A percentile compares a stretch with the other conserved stretches of the same genome.
These are phyloP conservation scores for Podila clonocystis DNA, from an alignment of 192 early-diverging fungal species.

Conservation along the genomic window DNA sequence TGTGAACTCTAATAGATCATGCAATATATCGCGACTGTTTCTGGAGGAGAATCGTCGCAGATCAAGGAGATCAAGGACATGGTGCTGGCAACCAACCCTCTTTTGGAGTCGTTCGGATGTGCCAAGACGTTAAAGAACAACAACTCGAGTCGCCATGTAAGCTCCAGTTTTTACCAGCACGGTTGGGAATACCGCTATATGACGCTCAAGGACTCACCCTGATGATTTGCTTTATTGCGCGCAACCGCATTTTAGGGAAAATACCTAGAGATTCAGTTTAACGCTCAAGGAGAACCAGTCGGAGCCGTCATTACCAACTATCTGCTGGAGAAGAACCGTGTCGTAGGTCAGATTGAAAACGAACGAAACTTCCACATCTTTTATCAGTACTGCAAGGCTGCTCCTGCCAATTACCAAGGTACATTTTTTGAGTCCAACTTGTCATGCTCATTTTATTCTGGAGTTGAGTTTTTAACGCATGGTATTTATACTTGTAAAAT, in stretches of 20 bases:
- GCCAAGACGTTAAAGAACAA: conserved; percentile 99
- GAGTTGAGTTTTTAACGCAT: no score
- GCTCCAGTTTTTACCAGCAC: no score
- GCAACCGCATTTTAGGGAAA: conserved; percentile 78
- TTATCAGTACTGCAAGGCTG: conserved; percentile 89
- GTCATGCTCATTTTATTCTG: no score
- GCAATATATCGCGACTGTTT: conserved; percentile 99
- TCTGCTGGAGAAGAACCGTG: conserved; percentile 95
- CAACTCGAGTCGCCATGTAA: conserved; percentile 96
- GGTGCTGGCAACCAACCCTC: conserved; percentile 98
- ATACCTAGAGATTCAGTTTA: conserved; percentile 99
- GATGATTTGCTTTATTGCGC: neutral
- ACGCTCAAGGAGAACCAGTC: conserved; percentile 88
- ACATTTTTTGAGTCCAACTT: conserved; percentile 7
- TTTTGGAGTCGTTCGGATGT: conserved; percentile 98
- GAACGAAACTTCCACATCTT: conserved; percentile 99
- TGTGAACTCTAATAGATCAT: conserved; percentile 68
- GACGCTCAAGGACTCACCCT: no score
- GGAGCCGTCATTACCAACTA: conserved; percentile 99
- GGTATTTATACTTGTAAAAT: neutral
- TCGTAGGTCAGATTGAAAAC: conserved; percentile 91
- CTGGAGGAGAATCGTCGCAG: conserved; percentile 78
- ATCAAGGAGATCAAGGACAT: conserved; percentile 98
- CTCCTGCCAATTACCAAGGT: conserved; percentile 76
- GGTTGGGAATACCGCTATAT: neutral